These are phyloP conservation scores for Hirsutella minnesotensis DNA, from an alignment of 2,329 filamentous ascomycete genomes.

Conservation along the genomic window DNA sequence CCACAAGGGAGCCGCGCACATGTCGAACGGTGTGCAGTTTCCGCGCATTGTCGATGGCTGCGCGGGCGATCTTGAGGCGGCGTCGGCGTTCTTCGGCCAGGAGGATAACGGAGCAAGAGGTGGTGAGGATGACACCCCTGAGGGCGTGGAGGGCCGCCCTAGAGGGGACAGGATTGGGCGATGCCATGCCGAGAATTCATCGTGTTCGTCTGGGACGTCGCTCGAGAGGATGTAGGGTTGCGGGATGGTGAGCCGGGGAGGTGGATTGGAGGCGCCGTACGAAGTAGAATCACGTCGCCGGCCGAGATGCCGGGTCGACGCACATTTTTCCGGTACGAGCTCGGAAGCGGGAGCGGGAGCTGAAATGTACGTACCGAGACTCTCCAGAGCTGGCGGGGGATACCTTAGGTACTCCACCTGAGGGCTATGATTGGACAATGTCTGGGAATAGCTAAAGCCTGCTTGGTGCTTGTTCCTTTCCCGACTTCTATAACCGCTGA, in stretches of 20 bases:
- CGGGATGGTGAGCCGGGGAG: not conserved
- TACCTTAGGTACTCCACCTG: too few species aligned
- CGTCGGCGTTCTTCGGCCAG: constrained; percentile 45
- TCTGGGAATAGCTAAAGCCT: too few species aligned
- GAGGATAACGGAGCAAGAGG: constrained; percentile 42
- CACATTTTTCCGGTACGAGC: too few species aligned
- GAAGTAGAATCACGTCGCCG: too few species aligned
- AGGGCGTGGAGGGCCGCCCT: constrained; percentile 43
- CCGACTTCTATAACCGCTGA: too few species aligned
- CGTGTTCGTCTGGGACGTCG: not conserved
- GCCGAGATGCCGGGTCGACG: too few species aligned
- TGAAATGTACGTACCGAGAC: too few species aligned
- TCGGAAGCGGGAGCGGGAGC: too few species aligned
- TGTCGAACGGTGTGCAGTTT: constrained; percentile 30
- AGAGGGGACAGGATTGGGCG: constrained; percentile 37
- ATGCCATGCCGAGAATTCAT: constrained; percentile 28
- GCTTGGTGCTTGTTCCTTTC: too few species aligned
- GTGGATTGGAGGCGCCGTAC: too few species aligned
- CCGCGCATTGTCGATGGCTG: constrained; percentile 39
- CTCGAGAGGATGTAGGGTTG: not conserved
- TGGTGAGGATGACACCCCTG: constrained; percentile 42
- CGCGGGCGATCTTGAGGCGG: constrained; percentile 36
- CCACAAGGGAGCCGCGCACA: not conserved
- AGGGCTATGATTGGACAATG: too few species aligned
- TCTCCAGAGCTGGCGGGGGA: too few species aligned